Conservation (phyloP, 495 filamentous ascomycete species). For the Achaetomiella virescens region DNA sequence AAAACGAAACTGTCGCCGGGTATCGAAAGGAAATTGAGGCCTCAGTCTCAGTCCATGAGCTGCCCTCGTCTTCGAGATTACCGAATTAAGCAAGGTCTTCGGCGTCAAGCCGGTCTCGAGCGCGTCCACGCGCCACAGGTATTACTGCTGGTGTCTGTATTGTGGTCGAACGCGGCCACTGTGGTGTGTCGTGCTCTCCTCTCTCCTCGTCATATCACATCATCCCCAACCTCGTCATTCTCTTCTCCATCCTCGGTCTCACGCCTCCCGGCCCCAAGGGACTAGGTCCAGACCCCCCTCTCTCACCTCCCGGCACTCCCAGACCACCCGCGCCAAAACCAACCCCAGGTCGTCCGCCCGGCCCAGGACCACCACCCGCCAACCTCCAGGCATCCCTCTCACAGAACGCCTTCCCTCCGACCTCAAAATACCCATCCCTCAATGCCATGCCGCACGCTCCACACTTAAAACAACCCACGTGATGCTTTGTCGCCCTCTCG, state of each 20-base stretch:
- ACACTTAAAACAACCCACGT: slow-evolving; percentile 81
- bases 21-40: too few relatives aligned
- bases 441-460: slow-evolving; percentile 53
- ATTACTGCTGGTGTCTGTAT: too few relatives aligned
- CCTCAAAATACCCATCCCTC: slow-evolving; percentile 58
- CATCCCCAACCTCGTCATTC: slow-evolving; percentile 84
- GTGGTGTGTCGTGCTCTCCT: neutral
- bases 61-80: too few relatives aligned
- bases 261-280: slow-evolving; percentile 18
- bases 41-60: too few relatives aligned
- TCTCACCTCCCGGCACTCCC: slow-evolving; percentile 1
- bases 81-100: neutral
- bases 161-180: neutral
- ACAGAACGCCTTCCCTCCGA: slow-evolving; percentile 58
- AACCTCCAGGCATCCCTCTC: slow-evolving; percentile 75
- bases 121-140: too few relatives aligned
- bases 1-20: too few relatives aligned
- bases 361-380: slow-evolving; percentile 13
- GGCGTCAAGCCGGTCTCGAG: neutral
- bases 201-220: slow-evolving; percentile 44
- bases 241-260: slow-evolving; percentile 55
- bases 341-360: slow-evolving; percentile 2
- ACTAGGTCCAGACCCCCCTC: slow-evolving; percentile 8
- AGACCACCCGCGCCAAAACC: neutral
- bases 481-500: slow-evolving; percentile 69